Evolutionary conservation across 169 alveolate genomes (phyloP), one percentile per base, ranked within the genome.

Genomic region (Cryptosporidium tyzzeri): DNA sequence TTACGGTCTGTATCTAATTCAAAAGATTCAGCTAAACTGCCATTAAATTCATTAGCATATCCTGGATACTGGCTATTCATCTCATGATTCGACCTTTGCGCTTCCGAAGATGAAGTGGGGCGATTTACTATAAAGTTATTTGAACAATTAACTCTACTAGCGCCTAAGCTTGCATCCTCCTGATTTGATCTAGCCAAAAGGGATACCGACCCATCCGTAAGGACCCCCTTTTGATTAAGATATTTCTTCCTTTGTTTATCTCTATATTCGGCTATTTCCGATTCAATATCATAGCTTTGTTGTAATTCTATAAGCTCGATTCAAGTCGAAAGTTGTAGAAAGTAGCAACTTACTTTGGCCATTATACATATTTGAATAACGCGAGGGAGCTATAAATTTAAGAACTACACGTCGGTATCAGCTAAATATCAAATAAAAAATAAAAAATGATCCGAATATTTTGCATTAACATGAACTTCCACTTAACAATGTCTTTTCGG

Each of bases 211-310:
- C 7, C 8, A 9, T 26, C 14, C 8, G 35, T n/a, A 26, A 1
- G 5, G 14, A n/a, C 3, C 7, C 35, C 14, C 16, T 31, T 73
- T 29, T 62, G 59, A 18, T 67, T 26, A 26, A 80, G 67, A 59
- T 62, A 80, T 41, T 45, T 59, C 21, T 29, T 61, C 29, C 74
- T 39, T 41, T 80, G 80, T 29, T 44, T 65, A 18, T 80, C 80
- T 65, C 89, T 59, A 67, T 80, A 80, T 23, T 80, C 89, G 7
- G 31, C 45, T 61, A 80, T 21, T 5, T 69, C 71, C 21, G 31
- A 26, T 41, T 65, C 50, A 14, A 80, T 80, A 23, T 58, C 50
- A n/a, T 80, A 50, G 55, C 31, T 33, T 21, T 14, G 18, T 31
- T 67, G 29, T 9, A 16, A 26, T 21, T 26, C 67, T 55, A 55